Percentiles rank a stretch among this genome's conserved stretches.
phyloP scores from a whole-genome alignment of 1,284 basidiomycete species.

The Stereum hirsutum region DNA sequence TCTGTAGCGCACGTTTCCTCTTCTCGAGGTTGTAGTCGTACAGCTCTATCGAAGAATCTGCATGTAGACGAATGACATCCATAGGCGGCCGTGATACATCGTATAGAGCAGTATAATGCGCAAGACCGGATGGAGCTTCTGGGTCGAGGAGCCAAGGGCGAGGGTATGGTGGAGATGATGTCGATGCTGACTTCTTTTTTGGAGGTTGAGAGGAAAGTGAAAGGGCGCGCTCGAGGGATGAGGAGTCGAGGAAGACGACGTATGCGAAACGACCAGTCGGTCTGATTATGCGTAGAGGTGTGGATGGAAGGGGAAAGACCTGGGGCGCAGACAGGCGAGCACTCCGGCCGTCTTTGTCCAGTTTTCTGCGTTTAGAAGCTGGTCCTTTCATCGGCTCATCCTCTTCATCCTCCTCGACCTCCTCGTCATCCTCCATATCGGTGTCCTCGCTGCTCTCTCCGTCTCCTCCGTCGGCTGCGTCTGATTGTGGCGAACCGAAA shows the following conservation, averaged over 20 bases:
- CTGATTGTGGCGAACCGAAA: constrained; percentile 40
- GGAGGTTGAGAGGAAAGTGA: constrained; percentile 19
- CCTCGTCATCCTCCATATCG: background rate
- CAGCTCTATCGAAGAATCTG: constrained; percentile 65
- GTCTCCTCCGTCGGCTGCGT: constrained; percentile 28
- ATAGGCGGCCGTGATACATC: constrained; percentile 62
- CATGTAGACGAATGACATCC: constrained; percentile 61
- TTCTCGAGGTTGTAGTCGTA: constrained; percentile 68
- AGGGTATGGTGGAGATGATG: constrained; percentile 22
- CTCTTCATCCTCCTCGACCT: constrained; percentile 13
- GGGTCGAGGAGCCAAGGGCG: constrained; percentile 50
- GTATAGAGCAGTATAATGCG: constrained; percentile 61
- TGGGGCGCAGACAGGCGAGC: constrained; percentile 27
- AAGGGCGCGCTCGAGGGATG: constrained; percentile 61
- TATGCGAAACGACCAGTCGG: constrained; percentile 62
- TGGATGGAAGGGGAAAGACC: constrained; percentile 45
- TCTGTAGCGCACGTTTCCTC: constrained; percentile 29
- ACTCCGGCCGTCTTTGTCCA: constrained; percentile 17
- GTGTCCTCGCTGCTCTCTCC: constrained; percentile 5
- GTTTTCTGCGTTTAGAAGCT: constrained; percentile 40
- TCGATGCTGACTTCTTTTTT: constrained; percentile 13
- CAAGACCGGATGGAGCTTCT: constrained; percentile 54
- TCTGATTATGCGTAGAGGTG: constrained; percentile 46
- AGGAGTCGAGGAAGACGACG: constrained; percentile 70
- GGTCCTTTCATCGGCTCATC: constrained; percentile 23